These are phyloP conservation scores for Gastrolobium villosum DNA, from an alignment of 306 rosid species.

Conservation along the genomic window DNA sequence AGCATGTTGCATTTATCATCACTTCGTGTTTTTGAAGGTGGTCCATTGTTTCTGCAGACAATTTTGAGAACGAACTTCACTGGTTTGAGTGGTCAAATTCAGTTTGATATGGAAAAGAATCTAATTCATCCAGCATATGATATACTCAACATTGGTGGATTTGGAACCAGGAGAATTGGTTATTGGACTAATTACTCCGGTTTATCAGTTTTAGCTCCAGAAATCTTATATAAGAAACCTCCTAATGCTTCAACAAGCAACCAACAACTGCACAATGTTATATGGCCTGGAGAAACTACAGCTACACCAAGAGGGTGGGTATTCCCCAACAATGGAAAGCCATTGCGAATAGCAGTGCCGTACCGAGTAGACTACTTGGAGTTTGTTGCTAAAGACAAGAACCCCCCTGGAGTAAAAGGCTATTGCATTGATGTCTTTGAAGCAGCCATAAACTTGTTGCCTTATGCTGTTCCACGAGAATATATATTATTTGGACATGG, in stretches of 20 bases:
- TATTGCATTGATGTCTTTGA: constrained; percentile 92
- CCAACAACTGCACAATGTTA: constrained; percentile 64
- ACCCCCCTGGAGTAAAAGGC: constrained; percentile 85
- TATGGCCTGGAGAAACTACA: constrained; percentile 92
- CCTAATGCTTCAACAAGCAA: constrained; percentile 59
- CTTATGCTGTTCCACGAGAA: constrained; percentile 82
- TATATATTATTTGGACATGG: constrained; percentile 79
- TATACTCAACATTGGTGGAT: constrained; percentile 78
- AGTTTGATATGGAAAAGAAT: constrained; percentile 71
- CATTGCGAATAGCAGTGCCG: constrained; percentile 86
- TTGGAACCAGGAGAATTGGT: constrained; percentile 73
- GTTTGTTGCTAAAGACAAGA: constrained; percentile 72
- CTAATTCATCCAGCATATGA: constrained; percentile 80
- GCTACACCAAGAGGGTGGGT: constrained; percentile 85
- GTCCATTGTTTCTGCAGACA: constrained; percentile 68
- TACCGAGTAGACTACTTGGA: constrained; percentile 71
- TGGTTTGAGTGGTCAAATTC: constrained; percentile 80
- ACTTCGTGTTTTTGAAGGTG: constrained; percentile 71
- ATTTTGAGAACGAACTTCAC: constrained; percentile 70
- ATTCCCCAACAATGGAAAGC: constrained; percentile 91
- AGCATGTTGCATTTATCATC: constrained; percentile 72
- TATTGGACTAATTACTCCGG: constrained; percentile 90
- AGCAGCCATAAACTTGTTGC: constrained; percentile 87
- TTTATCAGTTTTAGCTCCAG: constrained; percentile 76
- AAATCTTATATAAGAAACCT: constrained; percentile 64